These are phyloP conservation scores for Vitis labrusca DNA, from an alignment of 164 flowering plant species.

Conservation along the genomic window DNA sequence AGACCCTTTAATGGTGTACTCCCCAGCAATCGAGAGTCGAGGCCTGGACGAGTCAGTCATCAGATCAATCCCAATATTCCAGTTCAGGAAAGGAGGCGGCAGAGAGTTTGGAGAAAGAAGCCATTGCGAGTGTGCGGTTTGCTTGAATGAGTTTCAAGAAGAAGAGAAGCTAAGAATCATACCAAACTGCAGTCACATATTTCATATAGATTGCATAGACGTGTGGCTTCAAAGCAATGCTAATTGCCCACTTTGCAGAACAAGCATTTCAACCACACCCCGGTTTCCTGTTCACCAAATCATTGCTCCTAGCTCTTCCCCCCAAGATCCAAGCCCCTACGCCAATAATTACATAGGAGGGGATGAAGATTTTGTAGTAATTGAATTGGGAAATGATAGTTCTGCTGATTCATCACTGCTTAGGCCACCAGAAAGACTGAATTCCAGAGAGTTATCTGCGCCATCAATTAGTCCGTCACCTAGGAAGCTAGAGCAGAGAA, in stretches of 20 bases:
- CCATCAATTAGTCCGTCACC: conserved; percentile 34
- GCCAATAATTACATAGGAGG: conserved; percentile 23
- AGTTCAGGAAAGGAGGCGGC: conserved; percentile 39
- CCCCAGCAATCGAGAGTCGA: conserved; percentile 29
- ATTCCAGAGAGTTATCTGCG: conserved; percentile 21
- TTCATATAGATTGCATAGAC: conserved; percentile 93
- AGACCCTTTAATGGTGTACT: conserved; percentile 32
- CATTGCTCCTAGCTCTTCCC: conserved; percentile 36
- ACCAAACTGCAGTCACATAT: conserved; percentile 75
- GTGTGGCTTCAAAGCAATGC: conserved; percentile 89
- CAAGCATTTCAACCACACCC: conserved; percentile 48
- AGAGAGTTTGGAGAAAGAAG: conserved; percentile 19
- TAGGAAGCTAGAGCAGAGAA: conserved; percentile 36
- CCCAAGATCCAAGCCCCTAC: conserved; percentile 34
- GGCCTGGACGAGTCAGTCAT: conserved; percentile 80
- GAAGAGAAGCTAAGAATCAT: conserved; percentile 73
- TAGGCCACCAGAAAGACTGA: conserved; percentile 22
- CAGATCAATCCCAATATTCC: conserved; percentile 65
- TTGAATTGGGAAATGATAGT: conserved; percentile 44
- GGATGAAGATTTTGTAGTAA: conserved; percentile 61
- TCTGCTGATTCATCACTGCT: conserved; percentile 23
- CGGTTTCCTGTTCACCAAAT: conserved; percentile 28
- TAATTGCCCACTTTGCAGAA: conserved; percentile 92
- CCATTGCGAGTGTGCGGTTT: conserved; percentile 75
- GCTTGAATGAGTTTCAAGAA: conserved; percentile 77